Base-by-base conservation (phyloP, 306 rosid genomes). In the Sophora flavescens region DNA sequence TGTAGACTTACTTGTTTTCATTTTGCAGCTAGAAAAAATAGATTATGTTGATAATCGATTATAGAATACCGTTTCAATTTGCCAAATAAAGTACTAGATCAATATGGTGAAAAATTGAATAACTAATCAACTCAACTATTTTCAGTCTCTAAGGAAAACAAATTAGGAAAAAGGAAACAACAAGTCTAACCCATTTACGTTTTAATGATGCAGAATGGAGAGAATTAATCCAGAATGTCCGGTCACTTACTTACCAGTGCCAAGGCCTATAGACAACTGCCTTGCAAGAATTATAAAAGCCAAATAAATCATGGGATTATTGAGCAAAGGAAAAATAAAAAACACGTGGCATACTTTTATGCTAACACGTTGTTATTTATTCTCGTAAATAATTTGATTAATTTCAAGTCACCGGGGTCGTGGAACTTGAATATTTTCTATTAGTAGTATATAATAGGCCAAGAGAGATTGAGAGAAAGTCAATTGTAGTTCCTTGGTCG, bases 191-290 rank as follows among this genome's bases (percentile, higher is more conserved):
- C 4, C 6, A 42, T 42, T 3, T 45, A 56, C n/a, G 22, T 12
- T 18, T 1, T 33, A 22, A 26, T 18, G 76, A 9, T 77, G 78
- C 79, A 87, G 94, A 73, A 76, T 89, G 78, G 91, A 89, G 72
- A 85, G 86, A 53, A 18, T 84, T 11, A 82, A 89, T 51, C 87
- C 89, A 59, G 72, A 76, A 1, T 80, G 83, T 70, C 88, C 81
- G 2, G 15, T 78, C 6, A 82, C 63, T 22, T 65, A 80, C 75
- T 80, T 87, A 70, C 94, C 94, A 33, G 5, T 82, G 35, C 86
- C 90, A 63, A 78, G 77, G 41, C 92, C 92, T 51, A 33, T 41
- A 18, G 95, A 90, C 82, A 90, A 84, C 18, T 90, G 95, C 48
- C 79, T 81, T 44, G 95, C 91, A 32, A 86, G 82, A 76, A 85